Base-by-base conservation (phyloP, 176 grass and related monocot genomes). In the Areca catechu region DNA sequence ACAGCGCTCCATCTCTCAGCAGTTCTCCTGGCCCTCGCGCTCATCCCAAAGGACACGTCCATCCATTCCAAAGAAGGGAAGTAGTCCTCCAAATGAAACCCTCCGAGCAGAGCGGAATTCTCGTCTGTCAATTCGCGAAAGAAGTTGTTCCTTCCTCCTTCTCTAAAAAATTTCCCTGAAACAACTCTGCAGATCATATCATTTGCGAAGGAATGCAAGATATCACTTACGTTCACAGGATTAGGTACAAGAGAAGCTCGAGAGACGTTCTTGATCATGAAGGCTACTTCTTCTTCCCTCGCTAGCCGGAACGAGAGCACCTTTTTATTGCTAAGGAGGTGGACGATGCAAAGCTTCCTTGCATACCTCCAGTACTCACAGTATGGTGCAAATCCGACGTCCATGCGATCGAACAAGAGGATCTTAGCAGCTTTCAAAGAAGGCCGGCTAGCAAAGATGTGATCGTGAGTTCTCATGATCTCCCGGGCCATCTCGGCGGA, bases 181-280 rank as follows among this genome's bases (percentile, higher is more conserved):
- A 86, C 74, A 30, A 50, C 70, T 16, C 57, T 34, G 34, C 28
- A 78, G 70, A 86, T 62, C 59, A 86, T 61, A 57, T 70, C 70
- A 60, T 74, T 78, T 14, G 34, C 9, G 34, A 43, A 43, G 34
- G 34, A 0, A 43, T 43, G 2, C 34, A 43, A 12, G 9, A 43
- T 12, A 7, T 43, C 34, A 43, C 34, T 43, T 12, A 43, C 2
- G 34, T 43, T 14, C 34, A 43, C 10, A 12, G 10, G 9, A 10
- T 54, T 12, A 5, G n/a, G 19, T 3, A 5, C 12, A 22, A 16
- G 7, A 54, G 53, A 21, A 54, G 53, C 53, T 54, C 53, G 53
- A 54, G 53, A 54, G 7, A 54, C 22, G 7, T 7, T 54, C 5
- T 7, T 7, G 7, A 54, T 54, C 53, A 54, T 54, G 1, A 10